Evolutionary conservation across 228 moss, liverwort and hornwort genomes (phyloP), one percentile per base, ranked within the genome.

Genomic region (Sphagnum fallax): DNA sequence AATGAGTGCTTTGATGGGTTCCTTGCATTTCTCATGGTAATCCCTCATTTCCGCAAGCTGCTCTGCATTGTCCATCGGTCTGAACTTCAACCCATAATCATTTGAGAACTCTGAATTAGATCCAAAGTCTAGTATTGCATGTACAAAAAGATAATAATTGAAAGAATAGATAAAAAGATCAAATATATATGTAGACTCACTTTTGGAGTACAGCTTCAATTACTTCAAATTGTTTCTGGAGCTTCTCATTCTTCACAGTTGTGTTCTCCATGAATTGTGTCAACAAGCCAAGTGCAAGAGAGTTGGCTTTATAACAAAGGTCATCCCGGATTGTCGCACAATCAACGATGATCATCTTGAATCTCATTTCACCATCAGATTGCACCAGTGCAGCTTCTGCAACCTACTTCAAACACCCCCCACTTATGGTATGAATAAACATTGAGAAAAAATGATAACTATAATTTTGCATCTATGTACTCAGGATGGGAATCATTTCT

Each of bases 231-330:
- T 78, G 79, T 68, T 81, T 90, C 55, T 75, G 70, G 15, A 79
- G 77, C 8, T 75, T 76, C 55, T 64, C 74, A 62, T 83, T 87
- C 53, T 83, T 87, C 61, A 61, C 70, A 12, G 79, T 83, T 49
- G 88, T 88, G 53, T 72, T 68, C 69, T 90, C 81, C 87, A 90
- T 85, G 55, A 90, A 80, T 75, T 87, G 90, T 16, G 70, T 72
- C 49, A 90, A 76, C 61, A 90, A 68, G 65, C 71, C 77, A 14
- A 78, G 70, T 66, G 88, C 78, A 63, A 88, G 62, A 16, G 55
- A 57, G 52, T 63, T 80, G 5, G 85, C 82, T 74, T 88, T 90
- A 6, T 61, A 66, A 49, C 65, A 81, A 48, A 90, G 81, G 60
- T 81, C 83, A 67, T 90, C 83, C 61, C 90, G 83, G 50, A 90